Percentiles rank a stretch among this genome's conserved stretches.
Conservation (phyloP, 2,329 filamentous ascomycete species). For the Albifimbria verrucaria region DNA sequence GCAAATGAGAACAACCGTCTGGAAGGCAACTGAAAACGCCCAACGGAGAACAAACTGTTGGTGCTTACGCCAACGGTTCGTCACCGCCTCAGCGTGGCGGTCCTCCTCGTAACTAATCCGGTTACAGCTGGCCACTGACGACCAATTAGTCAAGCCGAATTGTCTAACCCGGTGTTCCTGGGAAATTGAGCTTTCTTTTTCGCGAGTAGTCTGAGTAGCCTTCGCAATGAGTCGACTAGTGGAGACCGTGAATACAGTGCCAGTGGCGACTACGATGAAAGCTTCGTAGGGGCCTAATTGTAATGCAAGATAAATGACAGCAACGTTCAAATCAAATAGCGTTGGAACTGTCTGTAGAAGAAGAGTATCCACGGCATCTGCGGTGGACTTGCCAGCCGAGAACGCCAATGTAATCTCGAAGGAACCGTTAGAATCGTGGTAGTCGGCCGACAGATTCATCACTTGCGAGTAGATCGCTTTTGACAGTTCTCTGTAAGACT, state of each 20-base stretch:
- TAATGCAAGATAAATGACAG: constrained; percentile 57
- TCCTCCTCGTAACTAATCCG: constrained; percentile 55
- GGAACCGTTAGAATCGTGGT: constrained; percentile 58
- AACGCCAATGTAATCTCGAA: constrained; percentile 58
- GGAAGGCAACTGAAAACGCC: constrained; percentile 49
- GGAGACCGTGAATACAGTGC: constrained; percentile 54
- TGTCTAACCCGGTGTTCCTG: constrained; percentile 54
- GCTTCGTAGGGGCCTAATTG: constrained; percentile 60
- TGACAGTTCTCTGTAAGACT: constrained; percentile 50
- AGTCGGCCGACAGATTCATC: constrained; percentile 58
- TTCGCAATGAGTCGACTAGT: constrained; percentile 48
- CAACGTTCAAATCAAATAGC: constrained; percentile 57
- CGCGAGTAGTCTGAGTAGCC: constrained; percentile 46
- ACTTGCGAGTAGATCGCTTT: constrained; percentile 57
- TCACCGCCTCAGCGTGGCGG: constrained; percentile 49
- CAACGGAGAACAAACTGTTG: constrained; percentile 39
- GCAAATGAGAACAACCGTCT: constrained; percentile 62
- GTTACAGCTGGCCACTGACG: constrained; percentile 58
- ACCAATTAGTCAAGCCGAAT: constrained; percentile 56
- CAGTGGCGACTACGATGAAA: constrained; percentile 58
- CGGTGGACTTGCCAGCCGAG: constrained; percentile 49
- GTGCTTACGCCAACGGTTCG: constrained; percentile 34
- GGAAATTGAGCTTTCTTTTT: constrained; percentile 50
- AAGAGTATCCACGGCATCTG: constrained; percentile 54
- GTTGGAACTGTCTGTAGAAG: constrained; percentile 57